phyloP scores from a whole-genome alignment of 2,329 filamentous ascomycete species.

The Sphaerostilbella broomeana region DNA sequence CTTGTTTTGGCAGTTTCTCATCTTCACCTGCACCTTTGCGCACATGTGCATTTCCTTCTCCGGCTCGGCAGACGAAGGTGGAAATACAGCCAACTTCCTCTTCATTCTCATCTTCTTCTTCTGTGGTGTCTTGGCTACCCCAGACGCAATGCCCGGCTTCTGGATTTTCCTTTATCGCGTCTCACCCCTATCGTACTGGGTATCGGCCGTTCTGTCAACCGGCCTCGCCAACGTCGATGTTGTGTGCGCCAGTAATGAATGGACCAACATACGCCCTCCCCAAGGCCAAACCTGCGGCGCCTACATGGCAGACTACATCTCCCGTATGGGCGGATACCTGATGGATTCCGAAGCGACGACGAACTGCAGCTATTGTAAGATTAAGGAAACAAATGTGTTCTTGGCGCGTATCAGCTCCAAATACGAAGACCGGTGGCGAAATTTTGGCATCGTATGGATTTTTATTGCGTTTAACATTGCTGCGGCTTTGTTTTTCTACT shows the following conservation, averaged over 20 bases:
- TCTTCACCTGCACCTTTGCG: slow-evolving; percentile 30
- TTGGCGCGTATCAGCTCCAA: slow-evolving; percentile 4
- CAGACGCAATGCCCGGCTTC: slow-evolving; percentile 54
- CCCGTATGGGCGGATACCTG: not conserved
- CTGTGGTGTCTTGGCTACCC: slow-evolving; percentile 65
- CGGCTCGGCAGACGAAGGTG: slow-evolving; percentile 2
- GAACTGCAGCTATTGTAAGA: slow-evolving; percentile 6
- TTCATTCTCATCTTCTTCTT: slow-evolving; percentile 58
- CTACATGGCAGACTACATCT: slow-evolving; percentile 49
- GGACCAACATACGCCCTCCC: slow-evolving; percentile 45
- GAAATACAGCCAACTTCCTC: slow-evolving; percentile 28
- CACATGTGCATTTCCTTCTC: slow-evolving; percentile 7
- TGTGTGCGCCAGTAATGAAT: slow-evolving; percentile 40
- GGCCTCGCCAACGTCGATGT: slow-evolving; percentile 50
- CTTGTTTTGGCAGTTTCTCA: slow-evolving; percentile 9
- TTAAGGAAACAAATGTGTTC: slow-evolving; percentile 5
- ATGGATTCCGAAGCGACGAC: slow-evolving; percentile 1
- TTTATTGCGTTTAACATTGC: slow-evolving; percentile 5
- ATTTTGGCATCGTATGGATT: slow-evolving; percentile 6
- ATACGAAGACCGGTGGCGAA: slow-evolving; percentile 5
- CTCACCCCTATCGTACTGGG: slow-evolving; percentile 34
- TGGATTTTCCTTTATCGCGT: slow-evolving; percentile 42
- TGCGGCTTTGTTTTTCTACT: slow-evolving; percentile 5
- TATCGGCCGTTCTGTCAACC: slow-evolving; percentile 49
- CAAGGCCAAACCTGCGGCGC: slow-evolving; percentile 47